Evolutionary conservation across 495 filamentous ascomycete genomes (phyloP), one percentile per base, ranked within the genome.

Genomic region (Penicillium pancosmium): DNA sequence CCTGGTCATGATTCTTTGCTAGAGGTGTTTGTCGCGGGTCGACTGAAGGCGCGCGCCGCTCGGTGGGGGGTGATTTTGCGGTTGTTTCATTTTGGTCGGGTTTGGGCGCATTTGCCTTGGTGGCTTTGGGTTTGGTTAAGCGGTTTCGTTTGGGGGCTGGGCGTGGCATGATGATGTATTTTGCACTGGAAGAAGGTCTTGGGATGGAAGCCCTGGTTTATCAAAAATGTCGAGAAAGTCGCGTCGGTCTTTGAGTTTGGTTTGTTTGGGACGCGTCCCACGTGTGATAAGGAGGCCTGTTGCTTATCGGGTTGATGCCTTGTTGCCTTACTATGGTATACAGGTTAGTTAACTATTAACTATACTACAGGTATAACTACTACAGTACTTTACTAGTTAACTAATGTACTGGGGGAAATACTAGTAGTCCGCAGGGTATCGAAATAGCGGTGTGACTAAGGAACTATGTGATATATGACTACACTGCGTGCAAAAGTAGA

Each of bases 91-190:
- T 54, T 12, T 59, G 44, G 38, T 56, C 27, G 2, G 57, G 13
- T 21, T 63, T 55, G 10, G 57, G 27, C 15, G 53, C 54, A 50
- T 33, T 31, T n/a, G 31, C 40, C 51, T 63, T 55, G 15, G 57
- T 11, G 15, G 65, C 58, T 43, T 71, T 69, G 16, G 65, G 58
- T 40, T 70, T 68, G 13, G 65, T 50, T 25, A 60, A 61, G 38
- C 76, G 69, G 68, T 65, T 78, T 58, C 76, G 66, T 62, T 74
- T 78, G 15, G 71, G 63, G 21, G 75, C 69, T 48, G 78, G 78
- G 38, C 78, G 77, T 43, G 78, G 78, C 78, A 80, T 79, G 34
- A 23, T 23, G 23, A 23, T 23, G 3, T 23, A 16, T 61, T 31
- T 31, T 35, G 8, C 5, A 33, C 38, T 18, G 16, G 2, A 8